These are phyloP conservation scores for Tetradesmus obliquus DNA, from an alignment of 139 green algal species.

Conservation along the genomic window DNA sequence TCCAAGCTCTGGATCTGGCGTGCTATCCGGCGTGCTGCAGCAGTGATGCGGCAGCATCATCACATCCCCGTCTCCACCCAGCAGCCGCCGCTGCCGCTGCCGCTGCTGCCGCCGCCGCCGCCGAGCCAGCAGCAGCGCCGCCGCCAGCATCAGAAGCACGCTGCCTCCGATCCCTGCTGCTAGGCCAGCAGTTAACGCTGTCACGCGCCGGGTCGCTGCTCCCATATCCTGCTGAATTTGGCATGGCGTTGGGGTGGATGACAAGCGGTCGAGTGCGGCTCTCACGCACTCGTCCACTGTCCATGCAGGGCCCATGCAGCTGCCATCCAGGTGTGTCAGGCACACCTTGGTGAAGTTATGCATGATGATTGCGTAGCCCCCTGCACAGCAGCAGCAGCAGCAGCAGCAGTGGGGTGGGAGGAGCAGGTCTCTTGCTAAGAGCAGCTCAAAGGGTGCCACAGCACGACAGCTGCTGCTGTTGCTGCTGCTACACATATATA, in stretches of 20 bases:
- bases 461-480: not conserved
- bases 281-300: not conserved
- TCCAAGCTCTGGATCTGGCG: slow-evolving; percentile 7
- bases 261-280: not conserved
- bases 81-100: not conserved
- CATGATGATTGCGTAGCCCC: slow-evolving; percentile 29
- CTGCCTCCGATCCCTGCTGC: not conserved
- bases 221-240: not conserved
- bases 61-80: not conserved
- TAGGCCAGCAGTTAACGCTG: not conserved
- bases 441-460: not conserved
- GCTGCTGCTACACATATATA: not conserved
- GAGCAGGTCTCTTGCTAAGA: not conserved
- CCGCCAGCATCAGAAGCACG: not conserved
- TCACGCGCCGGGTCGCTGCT: not conserved
- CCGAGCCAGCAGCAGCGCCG: not conserved
- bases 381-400: slow-evolving; percentile 2
- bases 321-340: not conserved
- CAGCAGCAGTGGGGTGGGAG: not conserved
- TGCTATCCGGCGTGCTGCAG: not conserved
- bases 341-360: slow-evolving; percentile 29
- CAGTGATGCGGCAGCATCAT: not conserved
- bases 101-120: not conserved
- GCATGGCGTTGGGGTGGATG: not conserved
- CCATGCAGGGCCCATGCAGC: too few species aligned